Conservation (phyloP, 148 eudicot species). For the Chenopodium suecicum region DNA sequence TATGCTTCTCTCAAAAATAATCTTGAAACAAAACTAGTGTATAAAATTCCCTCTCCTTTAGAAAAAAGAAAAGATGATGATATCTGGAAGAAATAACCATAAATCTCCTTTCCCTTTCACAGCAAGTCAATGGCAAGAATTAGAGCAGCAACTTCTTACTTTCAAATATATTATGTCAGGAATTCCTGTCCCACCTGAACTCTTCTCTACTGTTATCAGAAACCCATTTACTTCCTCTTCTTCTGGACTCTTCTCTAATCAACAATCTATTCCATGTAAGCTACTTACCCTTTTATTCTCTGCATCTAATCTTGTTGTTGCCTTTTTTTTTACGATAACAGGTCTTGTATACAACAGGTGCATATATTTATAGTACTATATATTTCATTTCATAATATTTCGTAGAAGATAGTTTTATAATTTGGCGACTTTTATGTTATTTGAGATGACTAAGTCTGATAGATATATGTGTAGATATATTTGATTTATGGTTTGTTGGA, state of each 20-base stretch:
- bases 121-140: constrained; percentile 43
- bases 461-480: no score
- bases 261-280: constrained; percentile 26
- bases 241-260: constrained; percentile 22
- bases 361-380: neutral
- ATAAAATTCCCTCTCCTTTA: neutral
- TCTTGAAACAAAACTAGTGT: no score
- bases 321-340: no score
- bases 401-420: no score
- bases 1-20: no score
- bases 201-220: constrained; percentile 32
- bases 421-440: neutral
- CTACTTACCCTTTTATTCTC: neutral
- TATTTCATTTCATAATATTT: no score
- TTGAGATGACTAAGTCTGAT: no score
- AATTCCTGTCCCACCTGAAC: constrained; percentile 41
- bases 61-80: constrained; percentile 14
- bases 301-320: neutral
- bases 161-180: constrained; percentile 40
- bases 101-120: constrained; percentile 24
- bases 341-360: neutral
- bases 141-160: constrained; percentile 39
- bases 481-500: no score
- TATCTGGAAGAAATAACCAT: constrained; percentile 18
- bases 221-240: constrained; percentile 10